Evolutionary conservation across 2,329 filamentous ascomycete species (phyloP).

Genomic region (Cladosporium sp.): DNA sequence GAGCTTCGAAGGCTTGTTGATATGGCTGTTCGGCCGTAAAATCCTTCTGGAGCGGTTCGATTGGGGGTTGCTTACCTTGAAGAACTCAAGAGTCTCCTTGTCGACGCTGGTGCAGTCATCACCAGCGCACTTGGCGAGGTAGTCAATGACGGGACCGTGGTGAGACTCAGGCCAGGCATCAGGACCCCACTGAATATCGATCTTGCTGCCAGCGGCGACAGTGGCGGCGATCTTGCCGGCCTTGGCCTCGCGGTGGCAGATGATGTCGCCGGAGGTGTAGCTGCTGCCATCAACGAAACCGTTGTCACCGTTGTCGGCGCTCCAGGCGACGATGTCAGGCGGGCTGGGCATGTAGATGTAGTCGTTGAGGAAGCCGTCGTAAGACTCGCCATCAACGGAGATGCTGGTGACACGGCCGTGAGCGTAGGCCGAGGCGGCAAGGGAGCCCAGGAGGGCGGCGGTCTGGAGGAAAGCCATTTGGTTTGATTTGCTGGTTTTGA

Average conservation of each 20-base stretch:
- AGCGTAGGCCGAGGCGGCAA: slow-evolving; percentile 12
- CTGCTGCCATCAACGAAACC: slow-evolving; percentile 27
- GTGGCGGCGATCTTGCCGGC: slow-evolving; percentile 48
- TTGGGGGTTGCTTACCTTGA: too few species aligned
- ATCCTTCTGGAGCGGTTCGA: too few species aligned
- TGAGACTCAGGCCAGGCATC: slow-evolving; percentile 60
- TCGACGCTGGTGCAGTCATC: slow-evolving; percentile 50
- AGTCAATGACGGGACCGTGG: slow-evolving; percentile 60
- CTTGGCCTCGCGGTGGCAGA: slow-evolving; percentile 49
- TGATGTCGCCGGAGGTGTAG: slow-evolving; percentile 25
- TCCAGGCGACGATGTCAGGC: slow-evolving; percentile 11
- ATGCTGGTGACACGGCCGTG: slow-evolving; percentile 12
- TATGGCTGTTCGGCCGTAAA: too few species aligned
- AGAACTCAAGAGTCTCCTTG: slow-evolving; percentile 52
- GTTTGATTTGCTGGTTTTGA: background rate
- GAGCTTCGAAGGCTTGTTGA: too few species aligned
- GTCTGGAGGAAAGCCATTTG: slow-evolving; percentile 26
- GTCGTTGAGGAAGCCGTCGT: slow-evolving; percentile 9
- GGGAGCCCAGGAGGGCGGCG: slow-evolving; percentile 25
- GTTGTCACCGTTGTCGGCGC: slow-evolving; percentile 33
- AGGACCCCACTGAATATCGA: slow-evolving; percentile 54
- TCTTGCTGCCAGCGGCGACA: slow-evolving; percentile 55
- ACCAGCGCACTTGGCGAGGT: slow-evolving; percentile 56
- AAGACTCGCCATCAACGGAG: slow-evolving; percentile 4
- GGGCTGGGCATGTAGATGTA: slow-evolving; percentile 7